A percentile compares a stretch with the other conserved stretches of the same genome.
These are phyloP conservation scores for Populus hybrid DNA, from an alignment of 441 rosid species.

Conservation along the genomic window DNA sequence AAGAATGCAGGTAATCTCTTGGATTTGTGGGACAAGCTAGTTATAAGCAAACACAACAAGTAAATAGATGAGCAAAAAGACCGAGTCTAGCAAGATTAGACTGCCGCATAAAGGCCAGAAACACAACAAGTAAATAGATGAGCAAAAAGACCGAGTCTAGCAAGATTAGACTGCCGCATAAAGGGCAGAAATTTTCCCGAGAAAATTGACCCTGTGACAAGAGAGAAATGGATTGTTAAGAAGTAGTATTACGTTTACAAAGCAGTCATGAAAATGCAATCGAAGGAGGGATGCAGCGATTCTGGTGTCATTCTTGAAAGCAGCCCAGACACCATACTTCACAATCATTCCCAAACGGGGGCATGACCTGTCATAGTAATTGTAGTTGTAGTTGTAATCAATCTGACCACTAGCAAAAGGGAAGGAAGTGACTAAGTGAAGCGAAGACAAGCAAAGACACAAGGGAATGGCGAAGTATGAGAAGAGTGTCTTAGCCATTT, in stretches of 20 bases:
- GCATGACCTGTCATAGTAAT: slow-evolving; percentile 58
- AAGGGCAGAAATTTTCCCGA: no score
- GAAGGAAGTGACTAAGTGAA: slow-evolving; percentile 22
- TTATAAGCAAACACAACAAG: no score
- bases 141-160: background rate
- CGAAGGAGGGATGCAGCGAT: slow-evolving; percentile 87
- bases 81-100: background rate
- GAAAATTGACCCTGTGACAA: background rate
- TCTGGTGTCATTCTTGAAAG: slow-evolving; percentile 56
- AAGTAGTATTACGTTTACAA: slow-evolving; percentile 52
- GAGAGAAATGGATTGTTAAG: background rate
- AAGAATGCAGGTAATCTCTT: no score
- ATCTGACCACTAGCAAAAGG: slow-evolving; percentile 29
- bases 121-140: background rate
- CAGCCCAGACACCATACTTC: slow-evolving; percentile 50
- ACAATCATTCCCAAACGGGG: slow-evolving; percentile 66
- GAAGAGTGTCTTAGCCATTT: slow-evolving; percentile 40
- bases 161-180: no score
- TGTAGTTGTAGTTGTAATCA: slow-evolving; percentile 44
- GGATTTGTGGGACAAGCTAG: background rate
- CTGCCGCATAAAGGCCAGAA: no score
- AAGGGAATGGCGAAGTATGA: slow-evolving; percentile 19
- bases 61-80: background rate
- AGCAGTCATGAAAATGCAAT: slow-evolving; percentile 78
- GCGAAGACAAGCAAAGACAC: slow-evolving; percentile 17